phyloP scores from a whole-genome alignment of 805 yeast species.

The Ogataea allantospora region DNA sequence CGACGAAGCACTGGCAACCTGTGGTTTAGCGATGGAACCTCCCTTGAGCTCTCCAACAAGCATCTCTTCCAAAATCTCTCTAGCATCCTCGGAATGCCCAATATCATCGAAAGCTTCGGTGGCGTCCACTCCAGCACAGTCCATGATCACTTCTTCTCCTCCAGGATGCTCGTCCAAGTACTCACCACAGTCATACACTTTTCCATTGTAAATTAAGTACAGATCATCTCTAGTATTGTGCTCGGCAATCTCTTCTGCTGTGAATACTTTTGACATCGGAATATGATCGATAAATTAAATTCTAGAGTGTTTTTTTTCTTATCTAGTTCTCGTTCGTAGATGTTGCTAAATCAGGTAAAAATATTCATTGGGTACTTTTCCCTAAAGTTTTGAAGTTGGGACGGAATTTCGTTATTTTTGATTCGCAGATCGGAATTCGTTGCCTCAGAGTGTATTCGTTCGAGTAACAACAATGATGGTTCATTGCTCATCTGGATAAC shows the following conservation, averaged over 20 bases:
- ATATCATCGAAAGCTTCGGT: constrained; percentile 78
- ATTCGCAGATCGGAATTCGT: not conserved
- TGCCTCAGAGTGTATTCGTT: too few species aligned
- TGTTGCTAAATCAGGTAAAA: constrained; percentile 13
- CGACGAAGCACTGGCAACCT: constrained; percentile 20
- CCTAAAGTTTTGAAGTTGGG: not conserved
- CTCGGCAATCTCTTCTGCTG: constrained; percentile 63
- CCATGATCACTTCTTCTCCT: constrained; percentile 68
- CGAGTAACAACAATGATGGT: too few species aligned
- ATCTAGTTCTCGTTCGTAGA: constrained; percentile 9
- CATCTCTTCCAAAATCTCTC: constrained; percentile 65
- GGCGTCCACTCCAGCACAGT: constrained; percentile 78
- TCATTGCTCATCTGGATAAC: too few species aligned
- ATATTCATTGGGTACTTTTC: not conserved
- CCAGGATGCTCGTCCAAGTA: constrained; percentile 78
- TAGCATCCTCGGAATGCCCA: constrained; percentile 97
- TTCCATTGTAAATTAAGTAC: constrained; percentile 82
- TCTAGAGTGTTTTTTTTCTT: constrained; percentile 8
- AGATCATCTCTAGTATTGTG: constrained; percentile 76
- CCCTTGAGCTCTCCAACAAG: constrained; percentile 75
- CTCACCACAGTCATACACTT: constrained; percentile 71
- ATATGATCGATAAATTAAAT: constrained; percentile 1
- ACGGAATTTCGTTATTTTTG: not conserved
- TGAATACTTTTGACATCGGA: constrained; percentile 49
- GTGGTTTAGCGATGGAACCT: constrained; percentile 52